phyloP scores from a whole-genome alignment of 345 rosid species.

The Sonneratia alba region DNA sequence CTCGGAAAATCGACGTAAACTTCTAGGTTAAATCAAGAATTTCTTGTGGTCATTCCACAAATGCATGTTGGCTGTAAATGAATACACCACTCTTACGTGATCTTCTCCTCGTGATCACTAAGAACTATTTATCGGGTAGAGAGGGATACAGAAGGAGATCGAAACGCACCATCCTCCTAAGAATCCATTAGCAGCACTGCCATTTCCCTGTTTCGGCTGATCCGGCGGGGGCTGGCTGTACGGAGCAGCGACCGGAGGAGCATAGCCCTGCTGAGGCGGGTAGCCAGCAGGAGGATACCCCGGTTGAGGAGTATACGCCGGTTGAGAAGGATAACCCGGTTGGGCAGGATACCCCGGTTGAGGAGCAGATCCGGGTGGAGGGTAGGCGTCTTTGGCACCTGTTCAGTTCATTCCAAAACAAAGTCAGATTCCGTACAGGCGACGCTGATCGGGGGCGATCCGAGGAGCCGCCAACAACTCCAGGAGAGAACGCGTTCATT shows the following conservation, averaged over 20 bases:
- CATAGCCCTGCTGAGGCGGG: slow-evolving; percentile 30
- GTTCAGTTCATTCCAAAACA: background rate
- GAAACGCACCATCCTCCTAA: slow-evolving; percentile 66
- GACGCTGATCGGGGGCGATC: background rate
- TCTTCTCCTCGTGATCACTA: too few relatives aligned
- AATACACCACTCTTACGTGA: too few relatives aligned
- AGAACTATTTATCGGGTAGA: slow-evolving; percentile 1
- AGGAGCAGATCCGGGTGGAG: slow-evolving; percentile 54
- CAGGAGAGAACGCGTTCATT: background rate
- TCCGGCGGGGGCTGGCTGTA: slow-evolving; percentile 45
- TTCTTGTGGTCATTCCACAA: background rate
- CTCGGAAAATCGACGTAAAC: too few relatives aligned
- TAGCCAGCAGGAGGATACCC: background rate
- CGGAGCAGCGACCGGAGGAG: slow-evolving; percentile 65
- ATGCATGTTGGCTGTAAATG: too few relatives aligned
- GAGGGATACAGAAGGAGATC: background rate
- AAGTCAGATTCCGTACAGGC: slow-evolving; percentile 11
- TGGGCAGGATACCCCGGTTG: slow-evolving; percentile 32
- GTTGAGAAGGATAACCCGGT: too few relatives aligned
- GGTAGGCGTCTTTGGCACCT: slow-evolving; percentile 79
- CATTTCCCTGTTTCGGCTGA: slow-evolving; percentile 24
- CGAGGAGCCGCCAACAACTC: background rate
- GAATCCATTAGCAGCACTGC: slow-evolving; percentile 20
- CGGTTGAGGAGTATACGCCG: background rate
- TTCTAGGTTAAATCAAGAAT: background rate